These are phyloP conservation scores for Jaltomata sinuosa DNA, from an alignment of 257 asterid genomes.

Conservation along the genomic window DNA sequence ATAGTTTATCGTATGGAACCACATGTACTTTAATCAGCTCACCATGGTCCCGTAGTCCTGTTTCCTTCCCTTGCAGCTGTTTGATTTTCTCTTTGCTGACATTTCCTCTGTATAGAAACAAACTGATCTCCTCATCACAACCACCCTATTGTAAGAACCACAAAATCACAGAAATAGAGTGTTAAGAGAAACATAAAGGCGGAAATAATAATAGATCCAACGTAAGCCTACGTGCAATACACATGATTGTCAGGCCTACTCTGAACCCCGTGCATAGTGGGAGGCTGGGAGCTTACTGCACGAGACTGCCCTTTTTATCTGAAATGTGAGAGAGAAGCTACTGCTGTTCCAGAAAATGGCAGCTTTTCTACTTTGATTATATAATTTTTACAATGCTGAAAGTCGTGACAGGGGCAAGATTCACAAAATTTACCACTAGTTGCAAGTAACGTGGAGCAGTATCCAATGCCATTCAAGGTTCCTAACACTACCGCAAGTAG, in stretches of 20 bases:
- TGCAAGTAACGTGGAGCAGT: background rate
- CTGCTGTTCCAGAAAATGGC: background rate
- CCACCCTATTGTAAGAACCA: slow-evolving; percentile 49
- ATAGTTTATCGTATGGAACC: slow-evolving; percentile 61
- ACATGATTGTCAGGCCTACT: background rate
- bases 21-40: slow-evolving; percentile 72
- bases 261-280: background rate
- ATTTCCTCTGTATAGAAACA: slow-evolving; percentile 63
- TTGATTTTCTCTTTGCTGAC: slow-evolving; percentile 50
- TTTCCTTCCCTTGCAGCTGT: slow-evolving; percentile 70
- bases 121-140: slow-evolving; percentile 72
- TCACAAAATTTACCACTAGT: background rate
- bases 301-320: background rate
- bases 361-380: background rate
- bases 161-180: background rate
- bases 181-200: background rate
- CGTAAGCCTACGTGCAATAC: background rate
- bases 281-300: background rate
- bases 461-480: background rate
- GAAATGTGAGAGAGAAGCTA: background rate
- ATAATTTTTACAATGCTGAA: background rate
- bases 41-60: slow-evolving; percentile 79
- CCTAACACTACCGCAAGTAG: background rate
- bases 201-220: background rate
- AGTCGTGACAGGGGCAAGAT: background rate